phyloP scores from a whole-genome alignment of 306 rosid species.

The Nissolia schottii region DNA sequence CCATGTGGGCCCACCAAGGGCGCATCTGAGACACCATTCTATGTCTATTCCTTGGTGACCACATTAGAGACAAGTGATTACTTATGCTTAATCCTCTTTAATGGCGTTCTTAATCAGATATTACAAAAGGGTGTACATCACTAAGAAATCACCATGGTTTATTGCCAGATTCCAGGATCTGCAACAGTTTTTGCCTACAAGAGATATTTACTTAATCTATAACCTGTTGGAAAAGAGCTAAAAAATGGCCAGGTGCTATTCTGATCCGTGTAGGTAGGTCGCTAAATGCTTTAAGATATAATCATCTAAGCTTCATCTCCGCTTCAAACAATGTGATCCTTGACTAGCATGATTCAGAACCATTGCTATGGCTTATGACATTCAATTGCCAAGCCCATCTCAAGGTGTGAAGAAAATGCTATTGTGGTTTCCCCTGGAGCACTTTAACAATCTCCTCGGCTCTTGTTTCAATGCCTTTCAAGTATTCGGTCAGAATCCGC shows the following conservation, averaged over 20 bases:
- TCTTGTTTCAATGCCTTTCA: constrained; percentile 79
- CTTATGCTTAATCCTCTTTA: too few species aligned
- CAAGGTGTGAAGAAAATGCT: constrained; percentile 18
- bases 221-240: constrained; percentile 1
- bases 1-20: too few species aligned
- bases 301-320: constrained; percentile 14
- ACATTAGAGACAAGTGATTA: too few species aligned
- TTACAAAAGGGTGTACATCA: too few species aligned
- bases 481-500: constrained; percentile 67
- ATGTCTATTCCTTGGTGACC: too few species aligned
- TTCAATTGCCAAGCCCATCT: not conserved
- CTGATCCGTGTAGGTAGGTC: constrained; percentile 2
- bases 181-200: constrained; percentile 5
- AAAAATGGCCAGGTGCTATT: constrained; percentile 1
- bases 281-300: constrained; percentile 18
- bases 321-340: not conserved
- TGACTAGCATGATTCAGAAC: constrained; percentile 25
- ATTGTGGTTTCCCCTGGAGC: constrained; percentile 53
- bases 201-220: not conserved
- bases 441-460: constrained; percentile 61
- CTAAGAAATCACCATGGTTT: too few species aligned
- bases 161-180: constrained; percentile 12
- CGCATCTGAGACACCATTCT: too few species aligned
- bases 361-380: not conserved
- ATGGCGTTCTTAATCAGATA: too few species aligned